Percentiles rank a stretch among this genome's conserved stretches.
phyloP scores from a whole-genome alignment of 768 basidiomycete species.

The Solioccasus polychromus region DNA sequence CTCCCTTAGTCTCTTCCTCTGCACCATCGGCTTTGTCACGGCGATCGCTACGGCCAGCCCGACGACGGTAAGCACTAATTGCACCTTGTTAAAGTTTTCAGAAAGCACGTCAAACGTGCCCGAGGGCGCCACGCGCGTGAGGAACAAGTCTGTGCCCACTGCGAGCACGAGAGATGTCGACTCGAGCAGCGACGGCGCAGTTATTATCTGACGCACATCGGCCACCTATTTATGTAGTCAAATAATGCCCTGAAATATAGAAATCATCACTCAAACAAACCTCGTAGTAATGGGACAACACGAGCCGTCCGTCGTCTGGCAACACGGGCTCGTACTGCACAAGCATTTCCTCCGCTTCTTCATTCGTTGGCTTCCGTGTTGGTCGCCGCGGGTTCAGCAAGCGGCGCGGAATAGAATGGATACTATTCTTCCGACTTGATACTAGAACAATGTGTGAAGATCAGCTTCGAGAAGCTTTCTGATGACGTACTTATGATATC shows the following conservation, averaged over 20 bases:
- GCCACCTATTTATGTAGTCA: slow-evolving; percentile 48
- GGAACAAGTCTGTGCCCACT: slow-evolving; percentile 87
- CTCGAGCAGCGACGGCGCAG: slow-evolving; percentile 84
- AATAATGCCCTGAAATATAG: not conserved
- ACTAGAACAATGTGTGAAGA: slow-evolving; percentile 44
- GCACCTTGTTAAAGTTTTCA: slow-evolving; percentile 90
- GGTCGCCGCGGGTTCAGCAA: slow-evolving; percentile 84
- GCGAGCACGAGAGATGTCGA: slow-evolving; percentile 88
- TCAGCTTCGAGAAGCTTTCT: not conserved
- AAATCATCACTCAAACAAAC: slow-evolving; percentile 34
- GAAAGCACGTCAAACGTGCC: slow-evolving; percentile 90
- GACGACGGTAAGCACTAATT: slow-evolving; percentile 78
- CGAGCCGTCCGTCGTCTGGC: slow-evolving; percentile 59
- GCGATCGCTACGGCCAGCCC: slow-evolving; percentile 73
- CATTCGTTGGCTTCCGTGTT: slow-evolving; percentile 64
- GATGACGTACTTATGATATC: slow-evolving; percentile 75
- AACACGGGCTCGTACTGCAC: slow-evolving; percentile 81
- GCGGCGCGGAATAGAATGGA: slow-evolving; percentile 70
- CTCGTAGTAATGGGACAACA: slow-evolving; percentile 55
- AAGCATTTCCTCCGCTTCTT: slow-evolving; percentile 84
- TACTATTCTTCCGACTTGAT: slow-evolving; percentile 68
- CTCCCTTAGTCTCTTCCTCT: slow-evolving; percentile 60
- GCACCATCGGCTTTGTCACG: slow-evolving; percentile 81
- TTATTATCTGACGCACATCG: slow-evolving; percentile 63
- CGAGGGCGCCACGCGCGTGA: slow-evolving; percentile 80